Base-by-base conservation (phyloP, 2,329 filamentous ascomycete genomes). In the Colletotrichum sp. region DNA sequence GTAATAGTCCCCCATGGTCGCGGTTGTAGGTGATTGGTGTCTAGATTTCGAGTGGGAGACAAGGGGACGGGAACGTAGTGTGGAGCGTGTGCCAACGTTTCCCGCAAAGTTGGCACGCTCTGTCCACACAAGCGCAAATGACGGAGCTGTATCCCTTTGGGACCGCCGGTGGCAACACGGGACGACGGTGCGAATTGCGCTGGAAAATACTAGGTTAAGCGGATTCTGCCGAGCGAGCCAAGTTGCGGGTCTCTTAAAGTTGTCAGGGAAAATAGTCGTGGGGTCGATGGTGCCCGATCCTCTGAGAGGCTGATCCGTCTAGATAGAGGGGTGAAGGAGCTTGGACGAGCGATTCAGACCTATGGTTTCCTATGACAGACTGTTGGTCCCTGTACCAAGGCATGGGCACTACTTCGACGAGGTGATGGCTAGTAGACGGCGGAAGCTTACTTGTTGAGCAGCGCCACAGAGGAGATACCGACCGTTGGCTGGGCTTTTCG, bases 1-100 rank as follows among this genome's bases (percentile, higher is more conserved):
- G 78, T 92, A 91, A 80, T 90, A 90, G 78, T 91, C 89, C 80
- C 87, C 87, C 90, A 92, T 92, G 73, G 77, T 79, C 57, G 43
- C 59, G 63, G 21, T 64, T 59, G 32, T 30, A 26, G 28, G 18
- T 34, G 64, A 61, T 55, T 65, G 59, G 52, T 57, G 55, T 36
- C 24, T 39, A 39, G 59, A 7, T 48, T 43, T 55, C 28, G 66
- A 30, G 57, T 52, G 48, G 48, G 16, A 73, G 57, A 55, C 66
- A 57, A 61, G 70, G 30, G 59, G 30, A 52, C 30, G 52, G 57
- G 34, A 16, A 64, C 63, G 63, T 48, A 28, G 63, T 59, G 67
- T 61, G 72, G 71, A 74, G 32, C 60, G 71, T 52, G 67, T 74
- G 72, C 48, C 48, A 60, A 34, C 43, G 48, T 74, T 63, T 67